Conservation (phyloP, 2,329 filamentous ascomycete species). For the Fusarium sp. region DNA sequence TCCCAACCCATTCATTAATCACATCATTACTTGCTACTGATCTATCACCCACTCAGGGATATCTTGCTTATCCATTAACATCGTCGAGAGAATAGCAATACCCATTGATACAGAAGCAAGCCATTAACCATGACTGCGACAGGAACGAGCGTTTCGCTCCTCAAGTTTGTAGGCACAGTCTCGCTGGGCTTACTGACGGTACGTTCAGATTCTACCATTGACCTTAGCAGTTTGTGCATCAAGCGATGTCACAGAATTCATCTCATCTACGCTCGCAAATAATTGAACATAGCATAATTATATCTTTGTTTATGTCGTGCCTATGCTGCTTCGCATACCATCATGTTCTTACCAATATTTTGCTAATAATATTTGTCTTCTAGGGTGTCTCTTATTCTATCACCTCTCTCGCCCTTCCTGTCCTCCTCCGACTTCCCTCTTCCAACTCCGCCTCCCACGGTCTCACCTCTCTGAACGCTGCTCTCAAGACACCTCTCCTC, state of each 20-base stretch:
- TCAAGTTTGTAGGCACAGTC: slow-evolving; percentile 93
- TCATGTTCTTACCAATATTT: neutral
- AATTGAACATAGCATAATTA: neutral
- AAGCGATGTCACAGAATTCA: slow-evolving; percentile 7
- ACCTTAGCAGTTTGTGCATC: slow-evolving; percentile 11
- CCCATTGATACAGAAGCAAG: neutral
- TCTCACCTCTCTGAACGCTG: slow-evolving; percentile 72
- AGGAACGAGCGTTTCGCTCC: slow-evolving; percentile 75
- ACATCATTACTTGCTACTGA: slow-evolving; percentile 21
- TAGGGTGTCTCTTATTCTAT: slow-evolving; percentile 92
- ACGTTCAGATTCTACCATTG: slow-evolving; percentile 50
- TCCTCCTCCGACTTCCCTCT: slow-evolving; percentile 82
- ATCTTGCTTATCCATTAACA: neutral
- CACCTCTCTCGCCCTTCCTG: slow-evolving; percentile 79
- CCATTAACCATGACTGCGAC: slow-evolving; percentile 67
- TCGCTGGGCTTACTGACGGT: slow-evolving; percentile 90
- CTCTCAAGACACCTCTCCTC: slow-evolving; percentile 72
- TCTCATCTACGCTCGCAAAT: neutral
- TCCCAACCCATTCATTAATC: slow-evolving; percentile 7
- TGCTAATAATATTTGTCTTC: slow-evolving; percentile 30
- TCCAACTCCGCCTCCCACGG: slow-evolving; percentile 75
- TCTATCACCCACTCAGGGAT: neutral
- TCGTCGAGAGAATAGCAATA: neutral
- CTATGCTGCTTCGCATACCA: neutral
- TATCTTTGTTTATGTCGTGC: neutral